These are phyloP conservation scores for Globisporangium spinosum DNA, from an alignment of 352 stramenopile species.

Conservation along the genomic window DNA sequence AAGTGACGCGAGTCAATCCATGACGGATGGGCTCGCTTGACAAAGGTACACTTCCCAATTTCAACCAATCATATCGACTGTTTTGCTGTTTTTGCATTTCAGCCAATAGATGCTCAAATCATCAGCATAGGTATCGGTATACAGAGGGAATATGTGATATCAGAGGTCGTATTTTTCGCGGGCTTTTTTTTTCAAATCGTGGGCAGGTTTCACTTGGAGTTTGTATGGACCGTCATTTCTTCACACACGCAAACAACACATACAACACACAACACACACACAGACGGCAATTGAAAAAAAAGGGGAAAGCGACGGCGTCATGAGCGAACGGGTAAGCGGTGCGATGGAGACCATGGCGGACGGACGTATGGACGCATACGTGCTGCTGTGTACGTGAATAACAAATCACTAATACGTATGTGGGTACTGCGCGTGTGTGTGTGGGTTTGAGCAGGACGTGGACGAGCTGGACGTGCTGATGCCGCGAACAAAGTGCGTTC, in stretches of 20 bases:
- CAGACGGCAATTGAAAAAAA: background rate
- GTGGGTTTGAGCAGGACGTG: conserved; percentile 13
- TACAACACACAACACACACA: background rate
- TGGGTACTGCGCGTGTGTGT: too few species aligned
- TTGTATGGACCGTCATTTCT: conserved; percentile 10
- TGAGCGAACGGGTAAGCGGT: conserved; percentile 1
- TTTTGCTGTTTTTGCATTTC: background rate
- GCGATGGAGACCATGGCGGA: background rate
- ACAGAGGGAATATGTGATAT: conserved; percentile 2
- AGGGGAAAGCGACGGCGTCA: background rate
- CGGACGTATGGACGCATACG: background rate
- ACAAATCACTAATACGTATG: too few species aligned
- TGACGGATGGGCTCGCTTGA: background rate
- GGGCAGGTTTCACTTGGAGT: conserved; percentile 2
- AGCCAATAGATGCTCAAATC: background rate
- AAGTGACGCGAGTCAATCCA: background rate
- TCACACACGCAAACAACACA: background rate
- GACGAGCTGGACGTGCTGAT: conserved; percentile 69
- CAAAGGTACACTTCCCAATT: background rate
- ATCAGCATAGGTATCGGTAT: background rate
- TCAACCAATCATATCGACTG: background rate
- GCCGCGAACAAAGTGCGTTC: conserved; percentile 60
- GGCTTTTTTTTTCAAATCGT: conserved; percentile 20
- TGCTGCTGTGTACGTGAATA: background rate
- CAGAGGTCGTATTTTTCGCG: conserved; percentile 1